Evolutionary conservation across 202 grass and related monocot genomes (phyloP), one percentile per base, ranked within the genome.

Genomic region (Saccharum hybrid): DNA sequence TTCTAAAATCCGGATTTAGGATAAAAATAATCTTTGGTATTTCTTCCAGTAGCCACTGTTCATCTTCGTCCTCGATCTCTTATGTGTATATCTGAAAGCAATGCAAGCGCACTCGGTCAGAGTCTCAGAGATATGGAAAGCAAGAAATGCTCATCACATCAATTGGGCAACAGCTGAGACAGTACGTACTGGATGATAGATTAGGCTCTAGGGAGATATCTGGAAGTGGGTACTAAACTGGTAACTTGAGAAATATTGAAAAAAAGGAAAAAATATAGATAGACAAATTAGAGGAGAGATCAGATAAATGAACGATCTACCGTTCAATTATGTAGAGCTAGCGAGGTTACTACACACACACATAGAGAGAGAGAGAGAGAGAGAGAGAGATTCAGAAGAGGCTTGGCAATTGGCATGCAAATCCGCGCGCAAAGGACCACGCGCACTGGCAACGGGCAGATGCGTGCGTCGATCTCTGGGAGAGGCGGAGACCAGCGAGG

Each of bases 11-110:
- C n/a, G n/a, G n/a, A n/a, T n/a, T n/a, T n/a, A n/a, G n/a, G n/a
- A n/a, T n/a, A n/a, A n/a, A n/a, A n/a, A n/a, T n/a, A n/a, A n/a
- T n/a, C n/a, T n/a, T n/a, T n/a, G n/a, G n/a, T n/a, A n/a, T n/a
- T n/a, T n/a, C n/a, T n/a, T n/a, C 19, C 16, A 86, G 70, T 66
- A 40, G 11, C 7, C 12, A 90, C 81, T 87, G 84, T 90, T 90
- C 76, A 72, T 87, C 81, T 66, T 90, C 81, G 75, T 84, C 80
- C 69, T 79, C 52, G 39, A 70, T 75, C 62, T 8, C 3, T 74
- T 28, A 28, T 28, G 26, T 28, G 26, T 28, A 28, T 28, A 28
- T 28, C 26, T n/a, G 70, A 30, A 61, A 79, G 60, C 49, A 82
- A 64, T 46, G 54, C 37, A 75, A 18, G 34, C 36, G 34, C 36